These are phyloP conservation scores for Aspergillus neoniger DNA, from an alignment of 2,329 filamentous ascomycete genomes.

Conservation along the genomic window DNA sequence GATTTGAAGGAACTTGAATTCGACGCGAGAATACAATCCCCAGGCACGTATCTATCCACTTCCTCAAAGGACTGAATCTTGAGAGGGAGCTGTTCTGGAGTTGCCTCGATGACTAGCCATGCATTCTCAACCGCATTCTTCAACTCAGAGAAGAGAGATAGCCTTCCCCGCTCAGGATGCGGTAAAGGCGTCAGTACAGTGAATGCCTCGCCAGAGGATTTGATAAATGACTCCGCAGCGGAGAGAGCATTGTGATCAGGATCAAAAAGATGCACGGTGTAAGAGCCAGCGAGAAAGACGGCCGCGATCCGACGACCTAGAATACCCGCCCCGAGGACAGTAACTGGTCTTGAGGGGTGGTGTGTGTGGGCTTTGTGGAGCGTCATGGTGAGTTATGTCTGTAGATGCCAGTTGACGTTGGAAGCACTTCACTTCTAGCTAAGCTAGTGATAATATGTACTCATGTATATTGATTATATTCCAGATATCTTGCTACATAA, in stretches of 20 bases:
- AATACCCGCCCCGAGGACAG: slow-evolving; percentile 43
- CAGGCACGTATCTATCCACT: slow-evolving; percentile 43
- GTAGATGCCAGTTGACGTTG: too few relatives aligned
- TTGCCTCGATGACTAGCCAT: slow-evolving; percentile 57
- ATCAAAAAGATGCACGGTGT: slow-evolving; percentile 29
- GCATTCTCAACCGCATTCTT: slow-evolving; percentile 46
- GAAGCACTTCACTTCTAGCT: too few relatives aligned
- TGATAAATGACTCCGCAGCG: slow-evolving; percentile 34
- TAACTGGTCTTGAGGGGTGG: not conserved
- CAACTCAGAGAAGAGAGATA: slow-evolving; percentile 42
- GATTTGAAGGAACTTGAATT: slow-evolving; percentile 58
- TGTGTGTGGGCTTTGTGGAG: not conserved
- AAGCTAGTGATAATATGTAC: too few relatives aligned
- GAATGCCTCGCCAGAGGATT: slow-evolving; percentile 30
- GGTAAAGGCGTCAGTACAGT: slow-evolving; percentile 25
- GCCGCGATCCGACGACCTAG: slow-evolving; percentile 42
- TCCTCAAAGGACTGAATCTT: slow-evolving; percentile 53
- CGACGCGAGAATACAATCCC: slow-evolving; percentile 52
- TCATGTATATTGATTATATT: too few relatives aligned
- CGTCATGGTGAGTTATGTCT: not conserved
- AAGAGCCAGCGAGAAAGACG: slow-evolving; percentile 28
- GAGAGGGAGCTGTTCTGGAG: slow-evolving; percentile 53
- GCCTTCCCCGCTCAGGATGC: slow-evolving; percentile 32
- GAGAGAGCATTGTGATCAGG: slow-evolving; percentile 27
- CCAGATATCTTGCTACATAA: too few relatives aligned